Conservation (phyloP, 345 rosid species). For the Moringa oleifera region DNA sequence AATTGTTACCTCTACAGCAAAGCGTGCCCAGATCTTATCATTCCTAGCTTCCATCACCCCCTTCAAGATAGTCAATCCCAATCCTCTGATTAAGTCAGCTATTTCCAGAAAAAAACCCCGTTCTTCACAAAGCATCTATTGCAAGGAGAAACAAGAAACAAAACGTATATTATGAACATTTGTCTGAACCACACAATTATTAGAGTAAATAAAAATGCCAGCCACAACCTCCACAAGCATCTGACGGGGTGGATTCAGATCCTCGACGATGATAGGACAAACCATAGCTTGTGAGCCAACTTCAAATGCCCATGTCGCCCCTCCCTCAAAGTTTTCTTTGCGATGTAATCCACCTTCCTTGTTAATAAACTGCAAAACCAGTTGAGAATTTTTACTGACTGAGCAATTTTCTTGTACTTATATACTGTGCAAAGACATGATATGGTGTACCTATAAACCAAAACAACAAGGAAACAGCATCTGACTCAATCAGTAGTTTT, state of each 20-base stretch:
- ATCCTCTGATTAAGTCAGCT: conserved; percentile 79
- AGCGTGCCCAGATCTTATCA: conserved; percentile 88
- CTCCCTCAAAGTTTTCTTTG: conserved; percentile 72
- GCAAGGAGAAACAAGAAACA: conserved; percentile 1
- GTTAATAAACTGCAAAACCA: conserved; percentile 41
- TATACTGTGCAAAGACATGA: too few species aligned
- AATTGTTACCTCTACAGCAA: conserved; percentile 73
- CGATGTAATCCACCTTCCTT: conserved; percentile 47
- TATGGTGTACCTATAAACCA: not conserved
- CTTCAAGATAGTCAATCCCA: conserved; percentile 93
- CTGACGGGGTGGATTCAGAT: conserved; percentile 82
- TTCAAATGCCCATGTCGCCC: conserved; percentile 98
- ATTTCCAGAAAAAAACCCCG: conserved; percentile 93
- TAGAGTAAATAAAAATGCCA: conserved; percentile 1
- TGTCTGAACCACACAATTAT: conserved; percentile 4
- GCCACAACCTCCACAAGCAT: conserved; percentile 80
- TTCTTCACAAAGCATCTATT: conserved; percentile 92
- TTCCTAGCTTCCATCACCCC: conserved; percentile 81
- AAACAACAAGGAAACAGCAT: too few species aligned
- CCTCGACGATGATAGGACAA: conserved; percentile 95
- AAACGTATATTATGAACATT: not conserved
- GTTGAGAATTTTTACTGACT: too few species aligned
- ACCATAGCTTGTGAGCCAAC: conserved; percentile 84
- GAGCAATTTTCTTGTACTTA: not conserved
- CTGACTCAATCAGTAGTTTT: not conserved